phyloP scores from a whole-genome alignment of 2,329 filamentous ascomycete genomes.

The Microdochium nivale region DNA sequence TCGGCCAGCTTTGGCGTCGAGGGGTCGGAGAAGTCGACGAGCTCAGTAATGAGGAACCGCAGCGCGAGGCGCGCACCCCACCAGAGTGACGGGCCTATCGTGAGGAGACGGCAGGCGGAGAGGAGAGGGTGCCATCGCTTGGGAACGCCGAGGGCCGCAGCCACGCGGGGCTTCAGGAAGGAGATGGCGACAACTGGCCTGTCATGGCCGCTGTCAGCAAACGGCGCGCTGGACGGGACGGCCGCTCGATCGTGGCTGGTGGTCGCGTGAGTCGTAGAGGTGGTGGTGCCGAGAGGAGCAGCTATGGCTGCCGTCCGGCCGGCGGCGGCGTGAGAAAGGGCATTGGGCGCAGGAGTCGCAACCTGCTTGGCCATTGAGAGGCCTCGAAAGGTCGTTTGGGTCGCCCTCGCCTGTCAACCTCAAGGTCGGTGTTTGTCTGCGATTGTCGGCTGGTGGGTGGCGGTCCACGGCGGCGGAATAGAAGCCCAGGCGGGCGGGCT shows the following conservation, averaged over 20 bases:
- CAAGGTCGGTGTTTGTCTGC: too few species aligned
- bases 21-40: constrained; percentile 26
- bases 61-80: constrained; percentile 64
- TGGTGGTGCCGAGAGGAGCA: neutral
- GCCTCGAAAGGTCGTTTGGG: neutral
- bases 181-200: constrained; percentile 19
- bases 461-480: too few species aligned
- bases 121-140: constrained; percentile 65
- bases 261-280: neutral
- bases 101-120: constrained; percentile 63
- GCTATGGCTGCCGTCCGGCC: neutral
- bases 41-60: constrained; percentile 57
- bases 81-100: constrained; percentile 60
- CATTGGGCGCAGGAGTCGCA: neutral
- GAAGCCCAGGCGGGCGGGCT: too few species aligned
- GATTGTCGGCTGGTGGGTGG: too few species aligned
- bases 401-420: neutral
- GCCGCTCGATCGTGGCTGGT: neutral
- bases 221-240: neutral
- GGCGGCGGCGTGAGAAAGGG: neutral
- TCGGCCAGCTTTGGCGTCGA: neutral
- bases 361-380: constrained; percentile 4
- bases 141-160: constrained; percentile 68
- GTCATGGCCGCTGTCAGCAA: constrained; percentile 1
- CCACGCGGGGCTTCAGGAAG: constrained; percentile 66